Evolutionary conservation across 2,329 filamentous ascomycete genomes (phyloP).

Genomic region (Nemania serpens): DNA sequence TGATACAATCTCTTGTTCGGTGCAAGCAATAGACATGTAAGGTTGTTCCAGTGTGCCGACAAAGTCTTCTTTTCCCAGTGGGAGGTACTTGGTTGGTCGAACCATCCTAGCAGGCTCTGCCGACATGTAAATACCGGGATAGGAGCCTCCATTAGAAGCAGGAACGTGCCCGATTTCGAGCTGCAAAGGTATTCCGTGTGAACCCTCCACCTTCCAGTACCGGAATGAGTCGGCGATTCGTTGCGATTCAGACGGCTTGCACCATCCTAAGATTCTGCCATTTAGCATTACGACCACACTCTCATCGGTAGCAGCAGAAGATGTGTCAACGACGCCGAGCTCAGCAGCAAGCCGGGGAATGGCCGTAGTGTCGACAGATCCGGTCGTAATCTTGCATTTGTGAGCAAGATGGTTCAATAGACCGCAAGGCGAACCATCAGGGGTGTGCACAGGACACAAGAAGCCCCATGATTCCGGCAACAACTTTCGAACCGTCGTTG

Average conservation of each 20-base stretch:
- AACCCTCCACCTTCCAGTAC: conserved; percentile 93
- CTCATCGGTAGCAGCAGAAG: conserved; percentile 79
- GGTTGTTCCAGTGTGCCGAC: conserved; percentile 95
- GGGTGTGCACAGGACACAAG: conserved; percentile 95
- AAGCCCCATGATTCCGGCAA: conserved; percentile 98
- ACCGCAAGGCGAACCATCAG: conserved; percentile 93
- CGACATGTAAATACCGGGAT: conserved; percentile 93
- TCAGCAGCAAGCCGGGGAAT: conserved; percentile 76
- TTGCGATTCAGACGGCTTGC: conserved; percentile 79
- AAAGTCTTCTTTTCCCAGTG: conserved; percentile 82
- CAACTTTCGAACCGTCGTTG: conserved; percentile 93
- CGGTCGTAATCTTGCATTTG: conserved; percentile 88
- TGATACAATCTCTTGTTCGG: conserved; percentile 84
- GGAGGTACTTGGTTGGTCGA: conserved; percentile 88
- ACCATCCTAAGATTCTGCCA: conserved; percentile 88
- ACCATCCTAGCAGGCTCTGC: conserved; percentile 86
- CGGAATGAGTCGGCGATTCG: conserved; percentile 84
- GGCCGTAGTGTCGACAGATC: conserved; percentile 72
- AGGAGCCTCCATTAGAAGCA: conserved; percentile 86
- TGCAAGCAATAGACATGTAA: conserved; percentile 96
- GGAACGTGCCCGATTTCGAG: conserved; percentile 94
- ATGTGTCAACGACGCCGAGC: conserved; percentile 76
- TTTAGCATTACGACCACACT: conserved; percentile 90
- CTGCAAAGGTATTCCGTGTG: conserved; percentile 76
- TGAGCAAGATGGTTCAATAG: conserved; percentile 93